Percentiles rank a stretch among this genome's conserved stretches.
Evolutionary conservation across 495 filamentous ascomycete species (phyloP).

Genomic region (Annulohypoxylon maeteangense): DNA sequence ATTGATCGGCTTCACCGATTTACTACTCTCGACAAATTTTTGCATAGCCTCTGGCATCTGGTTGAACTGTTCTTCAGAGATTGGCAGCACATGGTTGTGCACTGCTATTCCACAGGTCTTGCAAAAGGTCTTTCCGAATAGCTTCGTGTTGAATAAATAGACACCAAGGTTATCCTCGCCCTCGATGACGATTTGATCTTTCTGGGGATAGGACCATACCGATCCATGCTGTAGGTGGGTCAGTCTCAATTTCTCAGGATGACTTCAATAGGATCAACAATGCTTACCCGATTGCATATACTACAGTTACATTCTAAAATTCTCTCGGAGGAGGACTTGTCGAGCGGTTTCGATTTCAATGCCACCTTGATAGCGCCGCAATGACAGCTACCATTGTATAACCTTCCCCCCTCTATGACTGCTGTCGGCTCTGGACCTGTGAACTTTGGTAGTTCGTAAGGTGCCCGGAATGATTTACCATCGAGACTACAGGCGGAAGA

Average conservation of each 20-base stretch:
- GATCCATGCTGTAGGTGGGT: constrained; percentile 31
- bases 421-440: constrained; percentile 53
- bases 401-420: constrained; percentile 49
- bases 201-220: constrained; percentile 52
- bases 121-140: constrained; percentile 56
- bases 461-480: constrained; percentile 41
- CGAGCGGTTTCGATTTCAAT: constrained; percentile 51
- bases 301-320: constrained; percentile 59
- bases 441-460: constrained; percentile 50
- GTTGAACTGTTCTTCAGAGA: constrained; percentile 34
- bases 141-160: constrained; percentile 48
- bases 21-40: neutral
- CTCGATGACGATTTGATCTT: constrained; percentile 45
- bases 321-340: constrained; percentile 38
- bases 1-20: constrained; percentile 39
- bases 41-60: constrained; percentile 32
- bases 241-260: neutral
- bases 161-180: constrained; percentile 49
- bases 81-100: constrained; percentile 5
- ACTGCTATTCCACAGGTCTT: constrained; percentile 56
- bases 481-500: constrained; percentile 49
- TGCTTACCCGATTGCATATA: constrained; percentile 54
- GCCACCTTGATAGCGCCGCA: constrained; percentile 60
- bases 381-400: constrained; percentile 63
- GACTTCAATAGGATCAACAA: neutral